Base-by-base conservation (phyloP, 345 rosid genomes). In the Lenwebbia sp. region DNA sequence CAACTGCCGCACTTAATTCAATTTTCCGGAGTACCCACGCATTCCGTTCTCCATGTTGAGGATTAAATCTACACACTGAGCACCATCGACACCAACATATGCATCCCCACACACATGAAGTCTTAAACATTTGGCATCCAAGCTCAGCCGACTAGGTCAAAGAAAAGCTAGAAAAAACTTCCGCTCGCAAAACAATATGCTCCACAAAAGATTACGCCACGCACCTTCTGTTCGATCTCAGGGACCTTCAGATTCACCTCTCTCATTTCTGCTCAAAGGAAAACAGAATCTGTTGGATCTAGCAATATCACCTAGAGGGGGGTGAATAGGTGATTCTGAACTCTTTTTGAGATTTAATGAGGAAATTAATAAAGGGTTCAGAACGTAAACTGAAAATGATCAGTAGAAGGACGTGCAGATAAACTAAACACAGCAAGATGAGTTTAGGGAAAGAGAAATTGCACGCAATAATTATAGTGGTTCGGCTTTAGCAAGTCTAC, bases 241-340 rank as follows among this genome's bases (percentile, higher is more conserved):
- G 99, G 99, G 84, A 96, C 96, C 94, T 96, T 95, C 87, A 97
- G 95, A 94, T 97, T 97, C 87, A 97, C 98, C 93, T 97, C 99
- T 85, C 98, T 90, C 93, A n/a, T 97, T 97, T 91, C 98, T 97
- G 94, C 33, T 11, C 88, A 89, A 74, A 83, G 8, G 25, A 47
- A 12, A n/a, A 49, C 5, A 10, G 44, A 85, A 55, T 53, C 60
- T n/a, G n/a, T n/a, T n/a, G n/a, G n/a, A 49, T 44, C 49, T 25
- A 33, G 25, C 76, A n/a, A n/a, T n/a, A n/a, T n/a, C n/a, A n/a
- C n/a, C n/a, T n/a, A n/a, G n/a, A n/a, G n/a, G n/a, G n/a, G n/a
- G n/a, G n/a, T n/a, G n/a, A n/a, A n/a, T n/a, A n/a, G n/a, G n/a
- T n/a, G n/a, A n/a, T n/a, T n/a, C n/a, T n/a, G n/a, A n/a, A n/a